Percentiles rank a stretch among this genome's conserved stretches.
These are phyloP conservation scores for Fusarium verrucosum DNA, from an alignment of 2,329 filamentous ascomycete genomes.

Conservation along the genomic window DNA sequence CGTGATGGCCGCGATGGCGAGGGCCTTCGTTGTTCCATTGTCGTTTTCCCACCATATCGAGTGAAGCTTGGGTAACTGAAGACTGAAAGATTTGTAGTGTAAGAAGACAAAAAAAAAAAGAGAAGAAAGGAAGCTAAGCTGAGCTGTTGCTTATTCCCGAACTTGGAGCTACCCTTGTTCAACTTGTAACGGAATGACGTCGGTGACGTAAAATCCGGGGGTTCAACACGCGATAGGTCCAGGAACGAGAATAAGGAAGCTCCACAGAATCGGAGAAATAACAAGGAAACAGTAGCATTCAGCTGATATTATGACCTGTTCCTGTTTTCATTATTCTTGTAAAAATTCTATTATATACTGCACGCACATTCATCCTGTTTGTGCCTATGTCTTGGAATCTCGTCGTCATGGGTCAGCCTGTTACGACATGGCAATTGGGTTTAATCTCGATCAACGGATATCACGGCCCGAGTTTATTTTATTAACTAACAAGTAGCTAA, in stretches of 20 bases:
- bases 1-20: slow-evolving; percentile 17
- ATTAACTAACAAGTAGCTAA: neutral
- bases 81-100: too few relatives aligned
- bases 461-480: neutral
- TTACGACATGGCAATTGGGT: slow-evolving; percentile 1
- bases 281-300: slow-evolving; percentile 20
- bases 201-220: slow-evolving; percentile 31
- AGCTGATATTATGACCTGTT: slow-evolving; percentile 9
- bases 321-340: neutral
- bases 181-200: slow-evolving; percentile 26
- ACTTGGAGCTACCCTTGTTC: slow-evolving; percentile 2
- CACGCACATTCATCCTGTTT: slow-evolving; percentile 7
- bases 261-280: slow-evolving; percentile 20
- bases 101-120: too few relatives aligned
- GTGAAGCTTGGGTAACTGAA: too few relatives aligned
- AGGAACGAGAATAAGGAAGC: slow-evolving; percentile 7
- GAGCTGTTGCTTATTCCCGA: slow-evolving; percentile 17
- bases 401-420: slow-evolving; percentile 15
- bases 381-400: slow-evolving; percentile 14
- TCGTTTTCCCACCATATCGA: slow-evolving; percentile 40
- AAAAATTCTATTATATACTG: neutral
- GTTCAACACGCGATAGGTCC: slow-evolving; percentile 23
- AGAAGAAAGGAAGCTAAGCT: neutral
- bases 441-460: slow-evolving; percentile 3
- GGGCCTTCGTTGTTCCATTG: slow-evolving; percentile 11